phyloP scores from a whole-genome alignment of 805 yeast genomes.

The Nakazawaea ernobii region DNA sequence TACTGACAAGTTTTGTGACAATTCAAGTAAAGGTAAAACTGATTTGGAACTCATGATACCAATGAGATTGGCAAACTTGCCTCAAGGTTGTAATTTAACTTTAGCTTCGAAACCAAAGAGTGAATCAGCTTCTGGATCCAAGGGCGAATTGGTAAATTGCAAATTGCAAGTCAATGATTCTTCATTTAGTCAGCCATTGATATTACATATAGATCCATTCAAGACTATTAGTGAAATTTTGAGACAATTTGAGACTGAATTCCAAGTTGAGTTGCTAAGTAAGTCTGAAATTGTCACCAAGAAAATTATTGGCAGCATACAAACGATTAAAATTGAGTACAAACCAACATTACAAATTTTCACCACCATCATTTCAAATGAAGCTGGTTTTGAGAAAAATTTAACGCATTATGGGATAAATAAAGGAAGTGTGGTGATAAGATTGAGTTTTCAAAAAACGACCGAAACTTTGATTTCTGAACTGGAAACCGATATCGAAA shows the following conservation, averaged over 20 bases:
- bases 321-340: slow-evolving; percentile 8
- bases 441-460: slow-evolving; percentile 19
- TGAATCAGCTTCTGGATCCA: neutral
- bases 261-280: slow-evolving; percentile 9
- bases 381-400: slow-evolving; percentile 16
- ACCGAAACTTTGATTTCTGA: neutral
- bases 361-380: slow-evolving; percentile 14
- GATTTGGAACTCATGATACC: slow-evolving; percentile 34
- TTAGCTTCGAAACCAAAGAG: slow-evolving; percentile 13
- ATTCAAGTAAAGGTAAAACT: slow-evolving; percentile 17
- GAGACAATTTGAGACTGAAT: slow-evolving; percentile 12
- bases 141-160: slow-evolving; percentile 13
- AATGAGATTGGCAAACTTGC: slow-evolving; percentile 34
- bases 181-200: slow-evolving; percentile 12
- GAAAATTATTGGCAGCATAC: neutral
- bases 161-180: slow-evolving; percentile 19
- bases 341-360: slow-evolving; percentile 21
- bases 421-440: slow-evolving; percentile 21
- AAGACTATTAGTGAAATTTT: slow-evolving; percentile 14
- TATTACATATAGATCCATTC: slow-evolving; percentile 12
- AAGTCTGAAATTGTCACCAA: slow-evolving; percentile 6
- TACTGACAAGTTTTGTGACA: neutral
- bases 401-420: slow-evolving; percentile 20
- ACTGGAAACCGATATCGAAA: neutral
- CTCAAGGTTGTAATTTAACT: slow-evolving; percentile 37